Base-by-base conservation (phyloP, 2,329 filamentous ascomycete species). In the Botrytis deweyae region DNA sequence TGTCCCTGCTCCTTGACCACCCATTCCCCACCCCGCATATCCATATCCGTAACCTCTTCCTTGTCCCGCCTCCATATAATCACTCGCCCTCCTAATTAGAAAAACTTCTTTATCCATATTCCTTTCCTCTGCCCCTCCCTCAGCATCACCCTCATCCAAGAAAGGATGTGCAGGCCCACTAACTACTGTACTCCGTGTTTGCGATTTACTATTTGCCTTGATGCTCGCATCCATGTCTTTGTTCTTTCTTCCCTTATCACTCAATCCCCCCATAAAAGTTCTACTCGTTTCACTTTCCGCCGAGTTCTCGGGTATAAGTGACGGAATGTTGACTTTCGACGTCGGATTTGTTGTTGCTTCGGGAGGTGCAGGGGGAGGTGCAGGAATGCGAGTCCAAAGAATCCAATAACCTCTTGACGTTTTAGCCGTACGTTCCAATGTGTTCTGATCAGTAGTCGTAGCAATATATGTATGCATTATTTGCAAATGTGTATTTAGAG, bases 321-420 rank as follows among this genome's bases (percentile, higher is more conserved):
- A 29, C n/a, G 76, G 76, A 22, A 74, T 58, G 10, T 74, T 75
- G 33, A 74, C 67, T 59, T 44, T 68, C 5, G 63, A 12, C 52
- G 18, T 29, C 33, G 25, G 67, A 67, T 33, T 55, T 6, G 58
- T 63, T n/a, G 7, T n/a, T n/a, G 63, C 67, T 18, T 79, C 77
- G 16, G 82, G 82, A 68, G 85, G 85, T 16, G 70, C n/a, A 7
- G 87, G 78, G 18, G 81, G 82, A 69, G 85, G 85, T 16, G 70
- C 36, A 9, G 87, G 78, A 36, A 91, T 83, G 38, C 88, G 84
- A 66, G 86, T 89, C 90, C 90, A 92, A 40, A 91, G 89, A 44
- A 92, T 85, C 90, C 90, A 92, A 89, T 90, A 92, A 1, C 89
- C 90, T 49, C 89, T 86, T 64, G 84, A 88, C 6, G 90, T 92